phyloP scores from a whole-genome alignment of 345 rosid species.

The Lagerstroemia speciosa region DNA sequence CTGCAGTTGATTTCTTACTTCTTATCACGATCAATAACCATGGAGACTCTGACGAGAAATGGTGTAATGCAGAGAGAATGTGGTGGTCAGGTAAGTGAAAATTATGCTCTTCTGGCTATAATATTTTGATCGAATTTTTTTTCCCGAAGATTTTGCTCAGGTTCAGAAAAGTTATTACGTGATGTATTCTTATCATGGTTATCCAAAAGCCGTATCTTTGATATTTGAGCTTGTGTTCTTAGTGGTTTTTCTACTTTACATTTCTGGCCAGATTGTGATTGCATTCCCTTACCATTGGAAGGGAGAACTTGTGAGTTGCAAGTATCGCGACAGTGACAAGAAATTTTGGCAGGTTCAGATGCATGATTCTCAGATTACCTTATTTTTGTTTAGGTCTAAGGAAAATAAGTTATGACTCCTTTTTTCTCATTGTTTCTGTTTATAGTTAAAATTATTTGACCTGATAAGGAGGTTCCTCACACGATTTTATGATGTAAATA shows the following conservation, averaged over 20 bases:
- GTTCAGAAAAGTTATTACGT: background rate
- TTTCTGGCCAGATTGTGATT: constrained; percentile 62
- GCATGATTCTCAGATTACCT: background rate
- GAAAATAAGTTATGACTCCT: background rate
- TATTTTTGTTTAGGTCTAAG: background rate
- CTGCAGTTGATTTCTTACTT: constrained; percentile 72
- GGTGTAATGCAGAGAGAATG: constrained; percentile 66
- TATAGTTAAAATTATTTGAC: background rate
- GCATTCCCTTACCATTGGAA: constrained; percentile 78
- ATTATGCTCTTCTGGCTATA: background rate
- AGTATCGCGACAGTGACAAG: constrained; percentile 67
- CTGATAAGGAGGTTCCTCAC: background rate
- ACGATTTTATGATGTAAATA: background rate
- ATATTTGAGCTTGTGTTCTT: constrained; percentile 6
- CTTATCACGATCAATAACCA: constrained; percentile 60
- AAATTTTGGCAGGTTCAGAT: constrained; percentile 70
- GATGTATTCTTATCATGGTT: background rate
- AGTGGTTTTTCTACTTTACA: constrained; percentile 4
- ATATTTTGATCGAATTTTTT: background rate
- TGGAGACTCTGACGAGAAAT: constrained; percentile 61
- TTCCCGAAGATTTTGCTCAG: background rate
- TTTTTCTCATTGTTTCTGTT: background rate
- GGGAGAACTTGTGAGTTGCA: constrained; percentile 73
- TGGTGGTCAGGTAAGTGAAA: constrained; percentile 10
- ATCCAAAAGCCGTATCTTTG: background rate